A percentile compares a stretch with the other conserved stretches of the same genome.
phyloP scores from a whole-genome alignment of 371 early-diverging fungal genomes.

The Nosema bombycis region DNA sequence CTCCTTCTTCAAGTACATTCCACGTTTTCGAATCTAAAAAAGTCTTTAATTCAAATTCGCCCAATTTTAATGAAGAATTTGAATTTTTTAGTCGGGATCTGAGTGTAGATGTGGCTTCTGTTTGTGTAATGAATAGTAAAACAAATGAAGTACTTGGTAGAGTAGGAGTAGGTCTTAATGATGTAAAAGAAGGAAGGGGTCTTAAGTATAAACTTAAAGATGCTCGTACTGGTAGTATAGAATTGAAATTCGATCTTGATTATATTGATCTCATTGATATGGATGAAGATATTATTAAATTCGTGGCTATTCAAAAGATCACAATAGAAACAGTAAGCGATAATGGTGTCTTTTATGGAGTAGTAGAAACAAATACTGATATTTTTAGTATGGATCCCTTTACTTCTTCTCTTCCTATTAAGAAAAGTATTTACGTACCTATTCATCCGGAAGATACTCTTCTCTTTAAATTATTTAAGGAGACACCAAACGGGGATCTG shows the following conservation, averaged over 20 bases:
- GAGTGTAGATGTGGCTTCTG: slow-evolving; percentile 46
- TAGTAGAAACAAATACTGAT: slow-evolving; percentile 48
- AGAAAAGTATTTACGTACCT: slow-evolving; percentile 45
- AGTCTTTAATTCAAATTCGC: slow-evolving; percentile 56
- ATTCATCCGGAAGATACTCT: slow-evolving; percentile 30
- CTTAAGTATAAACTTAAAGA: slow-evolving; percentile 52
- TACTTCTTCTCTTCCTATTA: slow-evolving; percentile 39
- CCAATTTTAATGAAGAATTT: slow-evolving; percentile 60
- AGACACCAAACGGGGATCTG: slow-evolving; percentile 52
- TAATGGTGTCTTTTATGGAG: slow-evolving; percentile 51
- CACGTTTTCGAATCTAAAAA: slow-evolving; percentile 56
- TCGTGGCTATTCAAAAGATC: slow-evolving; percentile 43
- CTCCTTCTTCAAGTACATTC: slow-evolving; percentile 42
- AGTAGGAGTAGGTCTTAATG: slow-evolving; percentile 46
- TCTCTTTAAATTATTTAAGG: slow-evolving; percentile 52
- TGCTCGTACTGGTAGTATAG: slow-evolving; percentile 50
- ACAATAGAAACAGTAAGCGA: slow-evolving; percentile 42
- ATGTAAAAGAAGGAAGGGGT: slow-evolving; percentile 31
- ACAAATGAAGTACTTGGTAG: slow-evolving; percentile 46
- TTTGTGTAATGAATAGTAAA: slow-evolving; percentile 53
- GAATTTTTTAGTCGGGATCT: slow-evolving; percentile 61
- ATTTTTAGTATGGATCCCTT: slow-evolving; percentile 54
- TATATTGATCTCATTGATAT: slow-evolving; percentile 51
- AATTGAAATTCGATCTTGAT: slow-evolving; percentile 41
- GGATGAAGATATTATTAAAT: slow-evolving; percentile 31